These are phyloP conservation scores for Ophiostoma novo-ulmi DNA, from an alignment of 2,329 filamentous ascomycete species.

Conservation along the genomic window DNA sequence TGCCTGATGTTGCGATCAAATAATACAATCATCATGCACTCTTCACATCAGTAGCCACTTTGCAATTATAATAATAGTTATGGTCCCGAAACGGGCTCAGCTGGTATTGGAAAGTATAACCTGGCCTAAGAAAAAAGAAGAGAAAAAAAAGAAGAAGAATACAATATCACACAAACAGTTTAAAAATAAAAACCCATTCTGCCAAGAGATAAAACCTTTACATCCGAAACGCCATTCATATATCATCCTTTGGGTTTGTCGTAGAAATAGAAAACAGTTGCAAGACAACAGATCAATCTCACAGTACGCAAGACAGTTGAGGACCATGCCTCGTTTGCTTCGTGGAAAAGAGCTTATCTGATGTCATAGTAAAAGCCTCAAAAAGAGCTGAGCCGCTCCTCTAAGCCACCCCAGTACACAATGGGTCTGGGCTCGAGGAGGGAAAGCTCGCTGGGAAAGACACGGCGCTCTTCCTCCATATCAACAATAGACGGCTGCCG, in stretches of 20 bases:
- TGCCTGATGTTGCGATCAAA: neutral
- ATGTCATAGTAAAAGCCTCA: slow-evolving; percentile 4
- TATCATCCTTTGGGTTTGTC: slow-evolving; percentile 19
- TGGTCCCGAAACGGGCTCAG: neutral
- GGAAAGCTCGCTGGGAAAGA: slow-evolving; percentile 49
- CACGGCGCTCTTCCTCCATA: slow-evolving; percentile 53
- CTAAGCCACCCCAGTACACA: slow-evolving; percentile 59
- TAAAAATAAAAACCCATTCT: neutral
- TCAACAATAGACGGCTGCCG: slow-evolving; percentile 54
- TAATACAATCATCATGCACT: neutral
- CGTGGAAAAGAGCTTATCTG: neutral
- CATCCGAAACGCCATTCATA: slow-evolving; percentile 12
- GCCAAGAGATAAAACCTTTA: neutral
- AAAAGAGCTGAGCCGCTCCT: slow-evolving; percentile 51
- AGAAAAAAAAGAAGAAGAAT: neutral
- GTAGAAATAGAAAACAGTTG: neutral
- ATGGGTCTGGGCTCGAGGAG: slow-evolving; percentile 58
- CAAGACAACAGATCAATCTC: neutral
- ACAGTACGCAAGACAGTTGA: neutral
- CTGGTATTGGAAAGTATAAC: neutral
- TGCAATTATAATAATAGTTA: neutral
- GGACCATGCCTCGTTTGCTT: neutral
- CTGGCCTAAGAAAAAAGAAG: neutral
- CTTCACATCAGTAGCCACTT: neutral
- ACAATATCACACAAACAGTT: neutral